Evolutionary conservation across 257 asterid species (phyloP), one percentile per base, ranked within the genome.

Genomic region (Nicotiana attenuata): DNA sequence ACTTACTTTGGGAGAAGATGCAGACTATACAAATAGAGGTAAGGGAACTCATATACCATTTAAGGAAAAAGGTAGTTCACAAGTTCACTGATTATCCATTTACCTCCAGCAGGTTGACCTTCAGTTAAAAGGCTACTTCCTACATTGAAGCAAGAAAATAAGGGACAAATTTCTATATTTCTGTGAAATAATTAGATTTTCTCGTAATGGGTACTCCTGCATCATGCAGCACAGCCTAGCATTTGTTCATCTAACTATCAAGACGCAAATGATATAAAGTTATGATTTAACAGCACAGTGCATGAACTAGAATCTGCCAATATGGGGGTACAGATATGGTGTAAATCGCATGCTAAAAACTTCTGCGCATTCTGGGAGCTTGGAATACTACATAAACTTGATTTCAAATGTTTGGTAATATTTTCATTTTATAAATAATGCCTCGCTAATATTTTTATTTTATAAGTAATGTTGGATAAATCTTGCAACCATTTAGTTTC

Each of bases 101-200:
- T 69, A 69, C 33, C 57, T 41, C 19, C 77, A 69, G 33, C 78
- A 47, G 78, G 78, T 28, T 73, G 61, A 73, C 38, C 79, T 73
- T 47, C 20, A 17, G 60, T 33, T 13, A 71, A 71, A 73, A 73
- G 22, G 61, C 79, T 45, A 22, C 38, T 73, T 24, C 79, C 2
- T 14, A 15, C 50, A 50, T 47, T 47, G 4, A 73, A 8, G 63
- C 38, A 24, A 14, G 38, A 73, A 38, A 38, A 38, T 38, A 22
- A 71, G 78, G 60, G 38, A 71, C 38, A 71, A 45, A 13, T 71
- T 71, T 71, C 59, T 71, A 45, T 4, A 9, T 41, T 19, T 71
- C 78, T 22, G 24, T 19, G 56, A 71, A 71, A 45, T 20, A 22
- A 63, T 10, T 3, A 71, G 35, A 68, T 69, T 69, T 47, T 73